Conservation (phyloP, 208 protist genomes). For the Phytomonas serpens region DNA sequence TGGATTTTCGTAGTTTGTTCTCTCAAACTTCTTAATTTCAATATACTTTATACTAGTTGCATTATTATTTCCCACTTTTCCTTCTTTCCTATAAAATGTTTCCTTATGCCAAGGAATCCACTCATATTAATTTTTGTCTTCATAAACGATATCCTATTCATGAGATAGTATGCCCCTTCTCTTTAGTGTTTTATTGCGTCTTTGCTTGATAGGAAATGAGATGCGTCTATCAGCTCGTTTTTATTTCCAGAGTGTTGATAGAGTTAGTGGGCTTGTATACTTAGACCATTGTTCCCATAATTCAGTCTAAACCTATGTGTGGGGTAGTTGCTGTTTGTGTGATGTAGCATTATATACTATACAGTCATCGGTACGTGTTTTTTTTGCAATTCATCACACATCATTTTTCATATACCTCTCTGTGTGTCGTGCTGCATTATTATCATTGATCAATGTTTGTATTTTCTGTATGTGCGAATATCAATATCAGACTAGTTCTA, state of each 20-base stretch:
- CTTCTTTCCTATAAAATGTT: not conserved
- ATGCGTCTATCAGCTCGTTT: too few relatives aligned
- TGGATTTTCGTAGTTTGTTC: not conserved
- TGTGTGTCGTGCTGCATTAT: too few relatives aligned
- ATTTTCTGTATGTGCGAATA: too few relatives aligned
- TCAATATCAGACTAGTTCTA: not conserved
- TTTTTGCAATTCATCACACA: too few relatives aligned
- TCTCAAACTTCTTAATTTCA: too few relatives aligned
- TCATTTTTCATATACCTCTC: too few relatives aligned
- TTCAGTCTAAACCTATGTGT: not conserved
- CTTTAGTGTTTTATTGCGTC: too few relatives aligned
- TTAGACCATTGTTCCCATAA: not conserved
- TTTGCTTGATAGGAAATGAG: too few relatives aligned
- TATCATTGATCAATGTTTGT: too few relatives aligned
- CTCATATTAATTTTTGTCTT: not conserved
- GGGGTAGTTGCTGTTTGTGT: not conserved
- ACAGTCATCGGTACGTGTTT: not conserved
- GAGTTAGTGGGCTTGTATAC: too few relatives aligned
- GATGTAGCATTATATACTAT: not conserved
- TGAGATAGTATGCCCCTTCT: not conserved
- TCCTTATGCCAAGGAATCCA: not conserved
- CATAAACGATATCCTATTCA: not conserved
- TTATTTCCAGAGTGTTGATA: too few relatives aligned
- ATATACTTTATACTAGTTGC: not conserved
- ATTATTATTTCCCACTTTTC: not conserved